Base-by-base conservation (phyloP, 2,329 filamentous ascomycete genomes). In the Talaromyces sp. region DNA sequence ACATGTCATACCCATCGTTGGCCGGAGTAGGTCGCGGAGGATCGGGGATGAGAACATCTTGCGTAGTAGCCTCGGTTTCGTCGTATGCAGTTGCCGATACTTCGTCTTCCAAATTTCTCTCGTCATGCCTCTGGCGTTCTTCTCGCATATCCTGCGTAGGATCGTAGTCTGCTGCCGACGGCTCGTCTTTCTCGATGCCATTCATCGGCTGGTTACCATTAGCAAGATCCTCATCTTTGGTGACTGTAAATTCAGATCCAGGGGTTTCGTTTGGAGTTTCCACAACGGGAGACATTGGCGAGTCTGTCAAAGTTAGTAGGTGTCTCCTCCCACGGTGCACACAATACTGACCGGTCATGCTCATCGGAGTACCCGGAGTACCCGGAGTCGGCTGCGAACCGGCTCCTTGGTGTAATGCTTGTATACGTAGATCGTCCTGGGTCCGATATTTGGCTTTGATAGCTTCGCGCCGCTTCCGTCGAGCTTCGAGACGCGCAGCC, bases 121-220 rank as follows among this genome's bases (percentile, higher is more conserved):
- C 82, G 66, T 88, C 87, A 69, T 90, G 87, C 61, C 89, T 86
- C 63, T 86, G 82, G 69, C 87, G 86, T 68, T 96, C 92, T 74
- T 96, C 91, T 73, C 89, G 83, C 90, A 94, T 95, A 72, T 97
- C 93, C 67, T 88, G 82, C 1, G 88, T 95, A 1, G 93, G 93
- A 71, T 96, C 91, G 73, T 96, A 96, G 74, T 96, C 91, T 63
- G 92, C 92, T 53, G 93, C 93, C n/a, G 92, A 96, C 5, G 91
- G 90, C 6, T 89, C 91, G 69, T 95, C 89, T 59, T 84, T 83
- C 53, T 86, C 84, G 65, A 76, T 75, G 66, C 73, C 73, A 50
- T 73, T 67, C 65, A 76, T 67, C 65, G 75, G 66, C 61, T 72
- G 67, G 64, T 62, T 65, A 68, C 71, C 67, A 70, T 91, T 90